Evolutionary conservation across 192 early-diverging fungal genomes (phyloP).

Genomic region (Rhizoclosmatium sp.): DNA sequence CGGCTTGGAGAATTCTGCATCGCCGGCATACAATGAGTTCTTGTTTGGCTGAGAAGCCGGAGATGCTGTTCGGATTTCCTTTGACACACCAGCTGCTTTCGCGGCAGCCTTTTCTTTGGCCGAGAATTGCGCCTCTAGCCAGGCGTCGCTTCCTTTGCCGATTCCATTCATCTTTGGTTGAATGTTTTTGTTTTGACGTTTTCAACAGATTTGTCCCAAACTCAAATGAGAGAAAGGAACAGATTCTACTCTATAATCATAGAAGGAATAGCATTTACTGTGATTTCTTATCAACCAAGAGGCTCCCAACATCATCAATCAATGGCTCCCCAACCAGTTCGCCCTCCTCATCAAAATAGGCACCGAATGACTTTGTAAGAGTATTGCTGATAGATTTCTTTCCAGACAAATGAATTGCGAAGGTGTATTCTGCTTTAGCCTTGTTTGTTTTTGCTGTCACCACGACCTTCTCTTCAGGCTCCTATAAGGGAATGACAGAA

Average conservation of each 20-base stretch:
- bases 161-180: conserved; percentile 33
- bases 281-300: conserved; percentile 27
- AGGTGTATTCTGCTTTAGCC: conserved; percentile 39
- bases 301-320: conserved; percentile 27
- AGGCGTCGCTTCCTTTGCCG: conserved; percentile 13
- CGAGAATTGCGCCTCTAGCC: conserved; percentile 23
- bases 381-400: conserved; percentile 13
- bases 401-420: conserved; percentile 29
- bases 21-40: neutral
- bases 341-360: conserved; percentile 53
- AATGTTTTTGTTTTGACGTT: conserved; percentile 19
- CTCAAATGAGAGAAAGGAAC: neutral
- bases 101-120: conserved; percentile 4
- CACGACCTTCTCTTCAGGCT: conserved; percentile 31
- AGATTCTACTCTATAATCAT: neutral
- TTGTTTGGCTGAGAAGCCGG: neutral
- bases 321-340: conserved; percentile 39
- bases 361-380: conserved; percentile 42
- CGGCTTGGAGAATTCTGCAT: conserved; percentile 6
- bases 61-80: neutral
- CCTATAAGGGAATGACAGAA: conserved; percentile 21
- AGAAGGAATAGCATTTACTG: neutral
- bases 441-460: conserved; percentile 39
- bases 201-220: neutral
- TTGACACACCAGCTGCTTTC: neutral